Evolutionary conservation across 2,329 filamentous ascomycete species (phyloP), one percentile per base, ranked within the genome.

Genomic region (Celoporthe dispersa): DNA sequence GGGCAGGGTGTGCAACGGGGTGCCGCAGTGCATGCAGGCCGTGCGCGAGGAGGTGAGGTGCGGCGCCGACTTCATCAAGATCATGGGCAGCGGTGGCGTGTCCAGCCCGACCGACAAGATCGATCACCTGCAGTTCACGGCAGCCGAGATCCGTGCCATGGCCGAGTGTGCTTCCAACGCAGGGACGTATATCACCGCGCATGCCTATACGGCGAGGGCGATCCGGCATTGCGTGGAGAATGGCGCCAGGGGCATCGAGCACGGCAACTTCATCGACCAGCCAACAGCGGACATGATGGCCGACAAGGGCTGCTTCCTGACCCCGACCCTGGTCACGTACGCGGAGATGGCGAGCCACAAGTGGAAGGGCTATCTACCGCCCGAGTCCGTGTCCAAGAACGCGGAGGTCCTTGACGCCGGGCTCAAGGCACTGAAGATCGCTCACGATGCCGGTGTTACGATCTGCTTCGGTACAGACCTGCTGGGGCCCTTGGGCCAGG

Each of bases 401-500:
- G 71, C 79, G 2, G 78, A 82, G 68, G 84, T 87, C 3, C 77
- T 87, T 6, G 74, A 80, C 12, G 80, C 80, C 3, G 85, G 86
- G 1, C 73, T 87, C 22, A 69, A 77, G 22, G 79, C 81, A 0
- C 76, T 87, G 22, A 78, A 83, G 68, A 81, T 86, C 35, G 84
- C 84, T 3, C 75, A 78, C 19, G 80, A 85, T 19, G 84, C 82
- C 1, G 85, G 85, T 0, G 84, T 88, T 1, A 85, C 80, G 0
- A 83, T 88, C 64, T 87, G 85, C 76, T 88, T 81, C 72, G 86
- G 86, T 0, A 84, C 84, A 0, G 86, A 88, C 76, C 79, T 88
- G 9, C 79, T 88, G 0, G 86, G 85, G 0, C 84, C 84, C 0
- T 74, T 88, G 71, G 80, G 81, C 9, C 74, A 79, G 19, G 81